Percentiles rank a stretch among this genome's conserved stretches.
phyloP scores from a whole-genome alignment of 192 early-diverging fungal species.

The Mortierella claussenii region DNA sequence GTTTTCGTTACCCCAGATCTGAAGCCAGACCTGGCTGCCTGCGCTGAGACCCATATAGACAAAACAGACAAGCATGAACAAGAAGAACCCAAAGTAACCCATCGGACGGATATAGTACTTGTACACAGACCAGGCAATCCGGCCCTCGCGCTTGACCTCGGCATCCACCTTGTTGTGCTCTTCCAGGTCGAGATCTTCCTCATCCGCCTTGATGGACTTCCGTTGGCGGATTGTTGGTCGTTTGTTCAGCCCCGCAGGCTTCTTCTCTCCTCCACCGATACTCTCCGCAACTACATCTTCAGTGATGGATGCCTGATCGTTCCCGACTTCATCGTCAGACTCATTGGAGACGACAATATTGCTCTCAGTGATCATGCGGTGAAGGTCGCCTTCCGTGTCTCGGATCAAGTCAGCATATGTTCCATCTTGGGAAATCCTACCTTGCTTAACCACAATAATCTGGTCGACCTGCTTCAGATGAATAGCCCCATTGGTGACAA shows the following conservation, averaged over 20 bases:
- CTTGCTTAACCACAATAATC: conserved; percentile 74
- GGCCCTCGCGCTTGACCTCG: conserved; percentile 6
- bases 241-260: background rate
- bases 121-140: conserved; percentile 19
- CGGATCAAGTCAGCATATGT: conserved; percentile 69
- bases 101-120: conserved; percentile 14
- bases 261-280: background rate
- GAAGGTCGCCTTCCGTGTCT: conserved; percentile 60
- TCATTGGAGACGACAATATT: conserved; percentile 3
- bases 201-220: conserved; percentile 14
- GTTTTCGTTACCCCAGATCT: conserved; percentile 3
- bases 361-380: conserved; percentile 60
- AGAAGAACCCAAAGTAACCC: background rate
- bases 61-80: background rate
- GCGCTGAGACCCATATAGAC: background rate
- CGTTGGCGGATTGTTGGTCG: background rate
- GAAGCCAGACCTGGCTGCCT: conserved; percentile 6
- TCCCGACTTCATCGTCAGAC: conserved; percentile 15
- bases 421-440: conserved; percentile 71
- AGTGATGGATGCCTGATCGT: background rate
- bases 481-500: conserved; percentile 83
- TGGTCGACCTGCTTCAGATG: conserved; percentile 72
- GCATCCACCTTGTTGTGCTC: conserved; percentile 10
- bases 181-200: background rate
- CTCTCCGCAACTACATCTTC: background rate